Evolutionary conservation across 805 yeast genomes (phyloP).

Genomic region (Starmerella stigmatis): DNA sequence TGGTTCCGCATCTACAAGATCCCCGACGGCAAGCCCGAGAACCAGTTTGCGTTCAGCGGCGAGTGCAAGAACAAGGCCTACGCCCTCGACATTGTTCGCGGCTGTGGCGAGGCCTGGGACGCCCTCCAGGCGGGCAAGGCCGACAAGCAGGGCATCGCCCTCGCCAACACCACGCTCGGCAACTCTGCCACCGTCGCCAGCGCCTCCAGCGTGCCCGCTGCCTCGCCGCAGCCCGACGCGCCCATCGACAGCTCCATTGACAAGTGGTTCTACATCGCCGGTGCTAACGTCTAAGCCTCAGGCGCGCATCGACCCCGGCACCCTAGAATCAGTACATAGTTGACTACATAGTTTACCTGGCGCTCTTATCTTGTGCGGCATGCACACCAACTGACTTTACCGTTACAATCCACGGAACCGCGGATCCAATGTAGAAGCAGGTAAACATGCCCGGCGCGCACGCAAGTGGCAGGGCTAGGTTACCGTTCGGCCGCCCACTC

Average conservation of each 20-base stretch:
- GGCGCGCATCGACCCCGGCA: no score
- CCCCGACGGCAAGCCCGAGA: constrained; percentile 96
- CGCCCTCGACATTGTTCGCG: constrained; percentile 73
- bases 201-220: constrained; percentile 49
- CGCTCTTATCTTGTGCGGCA: no score
- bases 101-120: constrained; percentile 79
- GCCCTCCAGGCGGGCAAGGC: constrained; percentile 55
- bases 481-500: no score
- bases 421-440: no score
- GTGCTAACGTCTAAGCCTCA: constrained; percentile 27
- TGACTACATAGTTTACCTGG: no score
- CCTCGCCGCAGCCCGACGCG: constrained; percentile 65
- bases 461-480: no score
- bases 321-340: no score
- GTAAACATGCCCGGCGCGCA: no score
- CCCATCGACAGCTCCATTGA: constrained; percentile 94
- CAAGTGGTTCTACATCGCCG: constrained; percentile 94
- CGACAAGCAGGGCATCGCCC: constrained; percentile 55
- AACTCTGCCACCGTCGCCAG: constrained; percentile 28
- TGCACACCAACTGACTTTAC: no score
- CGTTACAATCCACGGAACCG: no score
- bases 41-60: constrained; percentile 94
- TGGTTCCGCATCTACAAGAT: constrained; percentile 98
- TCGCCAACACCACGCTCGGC: constrained; percentile 64
- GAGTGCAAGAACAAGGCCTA: constrained; percentile 78